Base-by-base conservation (phyloP, 768 basidiomycete species). In the Boletus sp. region DNA sequence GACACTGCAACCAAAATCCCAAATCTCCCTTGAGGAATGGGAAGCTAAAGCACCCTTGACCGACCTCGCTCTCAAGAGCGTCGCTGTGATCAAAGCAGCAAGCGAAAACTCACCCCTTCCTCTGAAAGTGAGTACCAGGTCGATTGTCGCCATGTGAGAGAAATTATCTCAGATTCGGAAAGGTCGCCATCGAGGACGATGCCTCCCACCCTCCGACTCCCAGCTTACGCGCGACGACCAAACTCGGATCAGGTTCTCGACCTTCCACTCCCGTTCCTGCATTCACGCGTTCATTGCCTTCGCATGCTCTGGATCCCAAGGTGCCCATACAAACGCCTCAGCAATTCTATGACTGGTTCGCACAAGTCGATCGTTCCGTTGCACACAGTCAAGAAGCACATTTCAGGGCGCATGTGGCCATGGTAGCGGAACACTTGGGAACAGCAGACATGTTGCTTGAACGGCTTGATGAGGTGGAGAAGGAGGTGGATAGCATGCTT, bases 271-370 rank as follows among this genome's bases (percentile, higher is more conserved):
- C 70, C 10, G 67, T 61, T 30, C 53, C 54, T 44, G 57, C 55
- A 17, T 58, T 33, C 35, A 50, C 59, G 46, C 71, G 66, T 54
- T 57, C 68, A 4, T 49, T 55, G 12, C 41, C 67, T 12, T 66
- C 73, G 8, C 83, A 89, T 65, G 79, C 85, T 0, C 75, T 92
- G 15, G 87, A 90, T 66, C 90, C 92, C 3, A 83, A 81, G 49
- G 81, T 85, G 40, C 87, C 91, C 5, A 86, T 98, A 39, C 83
- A 89, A 59, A 96, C 94, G 0, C 89, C 94, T 1, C 93, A 98
- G 65, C 94, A 98, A 63, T 96, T 99, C 73, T 93, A 95, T 68
- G 96, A 98, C 74, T 97, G 94, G 89, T 96, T 94, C 71, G 80
- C 92, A 4, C 79, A 90, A 40, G 86, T 99, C 52, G 94, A 97